Percentiles rank a stretch among this genome's conserved stretches.
These are phyloP conservation scores for Durotheca rogersii DNA, from an alignment of 495 filamentous ascomycete species.

Conservation along the genomic window DNA sequence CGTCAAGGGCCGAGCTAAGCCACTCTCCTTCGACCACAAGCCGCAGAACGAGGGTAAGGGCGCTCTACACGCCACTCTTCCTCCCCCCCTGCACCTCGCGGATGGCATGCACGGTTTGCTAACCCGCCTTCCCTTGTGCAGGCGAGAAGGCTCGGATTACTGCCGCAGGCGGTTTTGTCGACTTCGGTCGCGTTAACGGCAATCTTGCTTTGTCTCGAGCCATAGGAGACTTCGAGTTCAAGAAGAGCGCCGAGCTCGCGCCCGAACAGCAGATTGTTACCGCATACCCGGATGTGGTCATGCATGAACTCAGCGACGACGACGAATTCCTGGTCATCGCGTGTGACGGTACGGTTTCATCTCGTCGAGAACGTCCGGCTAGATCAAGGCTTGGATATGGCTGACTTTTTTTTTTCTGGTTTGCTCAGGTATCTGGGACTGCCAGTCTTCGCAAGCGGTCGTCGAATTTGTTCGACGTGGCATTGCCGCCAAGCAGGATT, in stretches of 20 bases:
- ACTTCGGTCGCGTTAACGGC: constrained; percentile 97
- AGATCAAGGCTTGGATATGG: constrained; percentile 6
- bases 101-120: constrained; percentile 8
- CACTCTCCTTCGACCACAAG: constrained; percentile 96
- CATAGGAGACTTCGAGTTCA: constrained; percentile 99
- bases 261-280: constrained; percentile 98
- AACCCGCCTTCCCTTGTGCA: constrained; percentile 40
- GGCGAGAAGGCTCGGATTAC: constrained; percentile 95
- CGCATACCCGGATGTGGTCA: constrained; percentile 87
- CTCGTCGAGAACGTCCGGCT: neutral
- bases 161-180: constrained; percentile 95
- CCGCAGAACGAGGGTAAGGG: constrained; percentile 89
- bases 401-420: too few relatives aligned
- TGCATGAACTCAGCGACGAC: constrained; percentile 86
- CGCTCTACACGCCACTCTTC: neutral
- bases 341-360: constrained; percentile 73
- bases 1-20: constrained; percentile 94
- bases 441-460: constrained; percentile 95
- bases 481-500: constrained; percentile 90
- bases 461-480: constrained; percentile 95
- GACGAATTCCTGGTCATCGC: constrained; percentile 97
- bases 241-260: constrained; percentile 94
- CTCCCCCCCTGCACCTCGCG: too few relatives aligned
- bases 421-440: constrained; percentile 91
- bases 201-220: constrained; percentile 97